These are phyloP conservation scores for Nitzschia sp. DNA, from an alignment of 108 stramenopile species.

Conservation along the genomic window DNA sequence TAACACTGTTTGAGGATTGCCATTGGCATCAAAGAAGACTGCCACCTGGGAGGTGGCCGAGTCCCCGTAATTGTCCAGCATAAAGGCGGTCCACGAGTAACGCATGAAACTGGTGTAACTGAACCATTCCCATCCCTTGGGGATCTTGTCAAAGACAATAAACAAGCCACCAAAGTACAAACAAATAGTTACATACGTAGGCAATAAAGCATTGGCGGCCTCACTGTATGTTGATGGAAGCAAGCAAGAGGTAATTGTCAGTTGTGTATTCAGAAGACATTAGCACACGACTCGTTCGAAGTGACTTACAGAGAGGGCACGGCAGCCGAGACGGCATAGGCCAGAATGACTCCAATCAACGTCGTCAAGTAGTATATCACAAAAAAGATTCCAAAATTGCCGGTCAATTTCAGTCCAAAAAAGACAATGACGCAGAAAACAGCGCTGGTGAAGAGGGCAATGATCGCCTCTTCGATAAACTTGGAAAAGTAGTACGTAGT, in stretches of 20 bases:
- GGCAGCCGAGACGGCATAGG: slow-evolving; percentile 23
- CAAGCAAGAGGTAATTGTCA: too few relatives aligned
- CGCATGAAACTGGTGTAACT: slow-evolving; percentile 7
- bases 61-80: slow-evolving; percentile 19
- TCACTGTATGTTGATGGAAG: slow-evolving; percentile 5
- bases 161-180: slow-evolving; percentile 26
- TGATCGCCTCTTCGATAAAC: slow-evolving; percentile 19
- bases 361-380: slow-evolving; percentile 17
- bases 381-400: slow-evolving; percentile 20
- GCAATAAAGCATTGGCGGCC: slow-evolving; percentile 24
- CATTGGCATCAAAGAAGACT: slow-evolving; percentile 12
- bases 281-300: too few relatives aligned
- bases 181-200: slow-evolving; percentile 17
- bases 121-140: slow-evolving; percentile 28
- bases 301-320: slow-evolving; percentile 19
- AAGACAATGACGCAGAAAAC: slow-evolving; percentile 13
- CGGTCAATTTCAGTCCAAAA: slow-evolving; percentile 3
- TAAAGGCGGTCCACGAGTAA: slow-evolving; percentile 20
- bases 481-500: slow-evolving; percentile 21
- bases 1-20: slow-evolving; percentile 13
- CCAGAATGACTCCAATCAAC: slow-evolving; percentile 26
- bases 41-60: not conserved
- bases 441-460: not conserved
- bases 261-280: too few relatives aligned
- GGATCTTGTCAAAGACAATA: slow-evolving; percentile 23